phyloP scores from a whole-genome alignment of 805 yeast species.

The Hanseniaspora valbyensis region DNA sequence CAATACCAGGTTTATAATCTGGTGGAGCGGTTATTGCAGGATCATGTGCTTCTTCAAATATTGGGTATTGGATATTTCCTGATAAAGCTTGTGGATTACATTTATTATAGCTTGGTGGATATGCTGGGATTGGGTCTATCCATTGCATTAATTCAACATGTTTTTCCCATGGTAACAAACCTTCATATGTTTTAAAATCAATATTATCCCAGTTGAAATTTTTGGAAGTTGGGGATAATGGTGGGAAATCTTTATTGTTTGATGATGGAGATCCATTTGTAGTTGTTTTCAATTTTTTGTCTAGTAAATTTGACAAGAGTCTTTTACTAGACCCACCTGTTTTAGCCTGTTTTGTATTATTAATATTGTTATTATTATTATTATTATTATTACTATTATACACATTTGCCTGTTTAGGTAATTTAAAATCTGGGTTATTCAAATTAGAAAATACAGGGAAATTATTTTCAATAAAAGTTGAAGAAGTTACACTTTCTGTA shows the following conservation, averaged over 20 bases:
- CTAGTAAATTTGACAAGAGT: background rate
- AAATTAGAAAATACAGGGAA: constrained; percentile 1
- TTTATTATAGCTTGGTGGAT: constrained; percentile 26
- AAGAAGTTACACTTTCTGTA: constrained; percentile 11
- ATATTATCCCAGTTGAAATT: background rate
- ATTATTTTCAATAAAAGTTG: constrained; percentile 14
- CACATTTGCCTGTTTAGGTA: background rate
- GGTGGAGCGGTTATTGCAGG: constrained; percentile 39
- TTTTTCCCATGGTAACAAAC: constrained; percentile 7
- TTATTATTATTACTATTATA: background rate
- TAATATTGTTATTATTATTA: no score
- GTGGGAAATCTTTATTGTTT: no score
- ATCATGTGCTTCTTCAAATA: constrained; percentile 26
- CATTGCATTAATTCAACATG: constrained; percentile 24
- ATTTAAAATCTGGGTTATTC: background rate
- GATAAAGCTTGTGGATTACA: constrained; percentile 21
- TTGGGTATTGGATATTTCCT: constrained; percentile 27
- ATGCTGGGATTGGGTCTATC: constrained; percentile 32
- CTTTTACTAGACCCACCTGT: background rate
- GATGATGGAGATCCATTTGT: background rate
- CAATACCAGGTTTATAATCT: constrained; percentile 51
- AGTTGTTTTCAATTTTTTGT: constrained; percentile 5
- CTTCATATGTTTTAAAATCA: background rate
- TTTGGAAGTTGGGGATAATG: background rate
- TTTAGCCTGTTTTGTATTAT: background rate